Conservation (phyloP, 1,284 basidiomycete species). For the Microstroma glucosiphilum region DNA sequence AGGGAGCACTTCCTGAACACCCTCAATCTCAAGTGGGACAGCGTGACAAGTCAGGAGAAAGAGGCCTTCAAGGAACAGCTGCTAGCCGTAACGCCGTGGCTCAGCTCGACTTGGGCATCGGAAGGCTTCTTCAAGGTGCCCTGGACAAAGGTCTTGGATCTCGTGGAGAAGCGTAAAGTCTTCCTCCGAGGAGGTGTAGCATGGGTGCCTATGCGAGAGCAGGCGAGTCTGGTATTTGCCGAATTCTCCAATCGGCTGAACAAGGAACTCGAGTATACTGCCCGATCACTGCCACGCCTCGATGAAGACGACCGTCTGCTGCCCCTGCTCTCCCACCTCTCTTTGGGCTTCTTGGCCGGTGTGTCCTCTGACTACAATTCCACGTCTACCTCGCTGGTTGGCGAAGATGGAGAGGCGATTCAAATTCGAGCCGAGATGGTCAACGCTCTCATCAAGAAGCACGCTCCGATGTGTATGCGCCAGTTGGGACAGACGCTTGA, state of each 20-base stretch:
- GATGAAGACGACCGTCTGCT: conserved; percentile 90
- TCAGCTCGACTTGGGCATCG: conserved; percentile 50
- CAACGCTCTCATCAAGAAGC: conserved; percentile 74
- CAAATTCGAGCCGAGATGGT: conserved; percentile 88
- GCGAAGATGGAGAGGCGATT: conserved; percentile 55
- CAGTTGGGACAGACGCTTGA: conserved; percentile 75
- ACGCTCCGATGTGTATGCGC: conserved; percentile 95
- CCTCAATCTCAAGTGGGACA: conserved; percentile 70
- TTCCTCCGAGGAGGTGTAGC: conserved; percentile 77
- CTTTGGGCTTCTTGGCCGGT: conserved; percentile 87
- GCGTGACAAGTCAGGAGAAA: conserved; percentile 65
- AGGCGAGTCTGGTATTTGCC: conserved; percentile 80
- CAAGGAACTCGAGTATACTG: conserved; percentile 76
- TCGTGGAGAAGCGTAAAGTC: conserved; percentile 78
- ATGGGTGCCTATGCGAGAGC: conserved; percentile 75
- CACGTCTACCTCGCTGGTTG: conserved; percentile 48
- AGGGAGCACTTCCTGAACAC: conserved; percentile 66
- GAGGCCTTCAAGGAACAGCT: conserved; percentile 58
- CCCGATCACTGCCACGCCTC: conserved; percentile 80
- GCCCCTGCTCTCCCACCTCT: conserved; percentile 86
- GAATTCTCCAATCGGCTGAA: conserved; percentile 75
- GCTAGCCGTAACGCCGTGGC: conserved; percentile 36
- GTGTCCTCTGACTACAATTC: conserved; percentile 71
- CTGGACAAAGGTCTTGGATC: conserved; percentile 89
- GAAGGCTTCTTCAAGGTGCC: conserved; percentile 67